Percentiles rank a stretch among this genome's conserved stretches.
These are phyloP conservation scores for Eimeria maxima DNA, from an alignment of 169 alveolate genomes.

Conservation along the genomic window DNA sequence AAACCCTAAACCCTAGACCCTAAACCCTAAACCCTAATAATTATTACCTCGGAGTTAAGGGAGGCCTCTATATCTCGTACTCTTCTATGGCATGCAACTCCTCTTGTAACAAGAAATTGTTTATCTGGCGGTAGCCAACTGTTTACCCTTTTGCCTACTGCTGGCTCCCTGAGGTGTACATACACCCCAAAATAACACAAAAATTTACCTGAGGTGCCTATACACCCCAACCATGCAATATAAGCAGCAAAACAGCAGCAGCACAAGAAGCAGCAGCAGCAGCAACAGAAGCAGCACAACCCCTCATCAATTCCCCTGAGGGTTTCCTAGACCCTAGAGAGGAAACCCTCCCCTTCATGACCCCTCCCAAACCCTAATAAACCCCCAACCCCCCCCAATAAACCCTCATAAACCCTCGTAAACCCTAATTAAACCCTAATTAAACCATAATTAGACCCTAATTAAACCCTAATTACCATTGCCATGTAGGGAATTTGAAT, in stretches of 20 bases:
- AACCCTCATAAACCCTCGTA: too few relatives aligned
- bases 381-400: too few relatives aligned
- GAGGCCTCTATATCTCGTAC: conserved; percentile 86
- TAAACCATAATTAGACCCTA: too few relatives aligned
- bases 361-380: background rate
- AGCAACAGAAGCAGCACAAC: background rate
- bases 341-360: background rate
- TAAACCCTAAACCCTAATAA: conserved; percentile 1
- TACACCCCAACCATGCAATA: background rate
- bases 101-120: conserved; percentile 90
- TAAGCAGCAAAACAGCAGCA: background rate
- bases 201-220: too few relatives aligned
- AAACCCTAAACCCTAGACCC: background rate
- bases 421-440: background rate
- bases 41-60: conserved; percentile 64
- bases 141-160: conserved; percentile 81
- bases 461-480: conserved; percentile 87
- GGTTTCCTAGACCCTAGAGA: conserved; percentile 1
- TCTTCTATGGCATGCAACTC: conserved; percentile 90
- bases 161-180: conserved; percentile 50
- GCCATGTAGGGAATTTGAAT: conserved; percentile 94
- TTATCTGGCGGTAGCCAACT: conserved; percentile 92
- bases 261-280: background rate
- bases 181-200: background rate
- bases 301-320: background rate